Evolutionary conservation across 768 basidiomycete genomes (phyloP), one percentile per base, ranked within the genome.

Genomic region (Suillus plorans): DNA sequence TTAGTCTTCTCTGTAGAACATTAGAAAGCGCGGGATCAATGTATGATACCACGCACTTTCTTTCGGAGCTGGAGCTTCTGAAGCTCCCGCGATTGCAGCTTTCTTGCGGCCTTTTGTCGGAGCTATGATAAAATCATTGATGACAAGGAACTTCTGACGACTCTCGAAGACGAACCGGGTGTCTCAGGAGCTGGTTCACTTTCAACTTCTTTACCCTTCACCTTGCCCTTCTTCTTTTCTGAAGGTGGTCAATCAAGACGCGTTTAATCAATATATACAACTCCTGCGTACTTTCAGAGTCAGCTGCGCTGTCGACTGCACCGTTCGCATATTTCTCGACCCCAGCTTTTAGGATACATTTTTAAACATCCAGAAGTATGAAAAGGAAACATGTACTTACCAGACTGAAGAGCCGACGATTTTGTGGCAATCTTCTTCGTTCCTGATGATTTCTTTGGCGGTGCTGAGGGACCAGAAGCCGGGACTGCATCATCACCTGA

Each of bases 21-120:
- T 59, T 25, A 59, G 41, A 42, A 20, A 6, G 25, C 18, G 58
- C 12, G 18, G 18, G 28, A 25, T 12, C 41, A 20, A 31, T n/a
- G 18, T 10, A n/a, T 31, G 25, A 59, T 42, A 59, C 22, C 41
- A 59, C 58, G 18, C 28, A 59, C 58, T 59, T 59, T 28, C 58
- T 59, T 42, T 59, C 28, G 42, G 25, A 12, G n/a, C 42, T 16
- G 18, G 25, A 59, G 41, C 25, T 12, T 59, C 12, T 22, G 25
- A 18, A 59, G 25, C 41, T 42, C 28, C 20, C 16, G 25, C 10
- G 18, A 18, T 20, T 18, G 18, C 25, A 20, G 12, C 18, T 31
- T 59, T 42, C 18, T 59, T 31, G 28, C 5, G 37, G 25, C 25
- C 18, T 42, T 28, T 28, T 25, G 39, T 41, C 18, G 16, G 12